Evolutionary conservation across 1,284 basidiomycete species (phyloP).

Genomic region (Retiboletus flavoniger): DNA sequence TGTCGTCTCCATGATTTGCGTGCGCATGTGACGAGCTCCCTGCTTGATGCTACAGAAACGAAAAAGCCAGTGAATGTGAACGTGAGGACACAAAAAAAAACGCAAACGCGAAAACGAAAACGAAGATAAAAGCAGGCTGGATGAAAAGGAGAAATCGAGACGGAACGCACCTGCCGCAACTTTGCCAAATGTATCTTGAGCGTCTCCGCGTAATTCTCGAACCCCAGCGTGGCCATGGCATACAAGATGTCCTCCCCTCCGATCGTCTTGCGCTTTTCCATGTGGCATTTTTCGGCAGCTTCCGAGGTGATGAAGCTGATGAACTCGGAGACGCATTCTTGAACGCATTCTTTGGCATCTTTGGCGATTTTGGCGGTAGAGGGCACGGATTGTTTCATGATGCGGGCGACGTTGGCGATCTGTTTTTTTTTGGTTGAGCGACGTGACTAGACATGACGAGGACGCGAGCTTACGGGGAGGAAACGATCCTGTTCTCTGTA

Average conservation of each 20-base stretch:
- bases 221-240: slow-evolving; percentile 86
- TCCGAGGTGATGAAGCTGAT: slow-evolving; percentile 94
- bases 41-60: slow-evolving; percentile 29
- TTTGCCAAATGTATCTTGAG: slow-evolving; percentile 89
- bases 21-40: slow-evolving; percentile 30
- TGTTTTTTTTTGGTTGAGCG: slow-evolving; percentile 36
- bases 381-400: slow-evolving; percentile 91
- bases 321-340: slow-evolving; percentile 95
- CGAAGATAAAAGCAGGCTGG: not conserved
- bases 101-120: not conserved
- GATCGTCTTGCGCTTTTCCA: slow-evolving; percentile 86
- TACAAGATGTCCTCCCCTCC: slow-evolving; percentile 91
- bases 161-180: slow-evolving; percentile 66
- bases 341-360: slow-evolving; percentile 95
- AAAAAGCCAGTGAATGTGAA: not conserved
- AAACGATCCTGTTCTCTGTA: slow-evolving; percentile 91
- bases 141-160: not conserved
- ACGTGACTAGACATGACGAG: not conserved
- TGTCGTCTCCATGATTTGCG: slow-evolving; percentile 25
- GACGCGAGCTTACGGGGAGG: slow-evolving; percentile 61
- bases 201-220: slow-evolving; percentile 92
- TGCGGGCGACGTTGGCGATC: slow-evolving; percentile 95
- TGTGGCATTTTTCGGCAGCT: slow-evolving; percentile 83
- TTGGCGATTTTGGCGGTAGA: slow-evolving; percentile 94
- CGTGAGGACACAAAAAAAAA: not conserved